phyloP scores from a whole-genome alignment of 108 stramenopile species.

The Nannochloropsis salina region DNA sequence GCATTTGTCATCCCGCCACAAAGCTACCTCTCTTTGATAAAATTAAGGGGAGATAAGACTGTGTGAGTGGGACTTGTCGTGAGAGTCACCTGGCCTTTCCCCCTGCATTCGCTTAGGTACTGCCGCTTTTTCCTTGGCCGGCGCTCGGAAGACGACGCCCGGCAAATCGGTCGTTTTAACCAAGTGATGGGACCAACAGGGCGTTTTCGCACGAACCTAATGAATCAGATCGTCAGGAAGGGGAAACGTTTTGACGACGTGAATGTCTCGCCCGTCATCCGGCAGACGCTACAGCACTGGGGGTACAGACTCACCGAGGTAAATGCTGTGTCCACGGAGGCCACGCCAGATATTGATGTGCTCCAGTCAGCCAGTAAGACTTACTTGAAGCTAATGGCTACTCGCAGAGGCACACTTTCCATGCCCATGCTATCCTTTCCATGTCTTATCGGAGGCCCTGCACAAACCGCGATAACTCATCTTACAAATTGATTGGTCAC shows the following conservation, averaged over 20 bases:
- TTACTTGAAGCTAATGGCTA: no score
- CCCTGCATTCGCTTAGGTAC: constrained; percentile 61
- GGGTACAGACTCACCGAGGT: constrained; percentile 74
- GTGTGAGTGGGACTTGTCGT: no score
- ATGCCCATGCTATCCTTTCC: no score
- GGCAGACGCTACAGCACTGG: constrained; percentile 93
- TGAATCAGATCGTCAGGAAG: constrained; percentile 77
- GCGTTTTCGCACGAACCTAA: constrained; percentile 79
- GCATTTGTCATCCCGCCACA: no score
- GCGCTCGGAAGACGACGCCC: constrained; percentile 56
- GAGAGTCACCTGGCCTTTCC: not conserved
- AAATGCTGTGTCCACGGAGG: not conserved
- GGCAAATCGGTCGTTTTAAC: constrained; percentile 78
- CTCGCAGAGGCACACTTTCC: no score
- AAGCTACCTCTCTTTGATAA: no score
- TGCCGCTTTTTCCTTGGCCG: constrained; percentile 89
- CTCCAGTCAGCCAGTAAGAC: no score
- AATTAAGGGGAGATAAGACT: no score
- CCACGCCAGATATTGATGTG: not conserved
- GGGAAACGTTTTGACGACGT: constrained; percentile 53
- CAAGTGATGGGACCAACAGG: constrained; percentile 76
- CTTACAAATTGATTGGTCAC: no score
- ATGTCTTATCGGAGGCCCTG: no score
- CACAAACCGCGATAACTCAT: no score
- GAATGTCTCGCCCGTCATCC: constrained; percentile 80